Base-by-base conservation (phyloP, 192 early-diverging fungal species). In the Coemansia sp. region DNA sequence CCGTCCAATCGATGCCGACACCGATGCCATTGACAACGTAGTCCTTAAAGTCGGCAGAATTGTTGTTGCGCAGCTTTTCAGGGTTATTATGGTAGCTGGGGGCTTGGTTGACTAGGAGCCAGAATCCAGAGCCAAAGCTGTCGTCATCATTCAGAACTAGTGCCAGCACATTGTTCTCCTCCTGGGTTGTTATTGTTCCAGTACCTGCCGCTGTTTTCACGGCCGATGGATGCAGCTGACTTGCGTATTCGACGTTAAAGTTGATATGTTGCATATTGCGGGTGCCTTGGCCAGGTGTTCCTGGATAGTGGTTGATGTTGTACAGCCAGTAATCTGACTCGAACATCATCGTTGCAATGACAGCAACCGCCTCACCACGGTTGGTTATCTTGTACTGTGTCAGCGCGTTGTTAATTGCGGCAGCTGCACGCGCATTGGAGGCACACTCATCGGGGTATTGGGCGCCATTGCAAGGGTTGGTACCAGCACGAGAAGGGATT, bases 51-150 rank as follows among this genome's bases (percentile, higher is more conserved):
- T 70, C 68, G 3, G 59, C 61, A 7, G 38, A n/a, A 11, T 67
- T 63, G n/a, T 22, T 44, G 31, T 55, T 59, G 28, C 62, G 58
- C 38, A 81, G 61, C 65, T 65, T 71, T 9, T 20, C 28, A 0
- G 45, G 36, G 28, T 59, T 66, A 37, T 61, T 57, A 50, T 81
- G 68, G 57, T 70, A 80, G 1, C 14, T 29, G 6, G 55, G 9
- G 4, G 65, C 65, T 25, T 62, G 19, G 14, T 22, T 64, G 2
- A 38, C 53, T 37, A 81, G 61, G 63, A 59, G 75, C 78, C 78
- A 81, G 63, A 75, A 74, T n/a, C 50, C 72, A 3, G 72, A 50
- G 8, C 72, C 78, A 65, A 81, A 81, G 72, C 68, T 81, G 27
- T 75, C 78, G 55, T n/a, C 41, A 47, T 74, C 68, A 38, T 54